These are phyloP conservation scores for Aristolochia contorta DNA, from an alignment of 164 flowering plant species.

Conservation along the genomic window DNA sequence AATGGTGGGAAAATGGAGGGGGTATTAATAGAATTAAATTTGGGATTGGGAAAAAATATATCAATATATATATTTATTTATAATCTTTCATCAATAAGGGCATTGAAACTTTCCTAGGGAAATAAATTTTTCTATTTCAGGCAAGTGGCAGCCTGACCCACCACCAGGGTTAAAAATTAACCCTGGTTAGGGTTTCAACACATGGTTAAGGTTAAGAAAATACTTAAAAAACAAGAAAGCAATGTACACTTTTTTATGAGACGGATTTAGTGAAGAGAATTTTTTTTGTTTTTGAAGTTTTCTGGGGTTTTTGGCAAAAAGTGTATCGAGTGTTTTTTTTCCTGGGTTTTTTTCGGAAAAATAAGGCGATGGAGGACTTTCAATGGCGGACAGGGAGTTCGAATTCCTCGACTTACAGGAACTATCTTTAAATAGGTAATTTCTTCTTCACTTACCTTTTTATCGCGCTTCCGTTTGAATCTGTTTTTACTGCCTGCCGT, in stretches of 20 bases:
- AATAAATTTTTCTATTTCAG: conserved; percentile 8
- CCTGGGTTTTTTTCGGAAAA: conserved; percentile 21
- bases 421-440: conserved; percentile 17
- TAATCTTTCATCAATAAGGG: background rate
- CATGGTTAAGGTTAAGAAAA: conserved; percentile 16
- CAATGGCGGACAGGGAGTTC: conserved; percentile 30
- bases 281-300: conserved; percentile 2
- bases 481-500: conserved; percentile 3
- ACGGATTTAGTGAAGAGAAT: background rate
- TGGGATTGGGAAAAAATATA: background rate
- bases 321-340: conserved; percentile 15
- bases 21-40: background rate
- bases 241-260: conserved; percentile 4
- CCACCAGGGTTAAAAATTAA: conserved; percentile 18
- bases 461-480: conserved; percentile 2
- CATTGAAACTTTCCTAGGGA: background rate
- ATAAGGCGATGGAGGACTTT: conserved; percentile 21
- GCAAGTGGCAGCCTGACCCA: conserved; percentile 4
- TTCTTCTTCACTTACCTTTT: conserved; percentile 5
- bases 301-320: conserved; percentile 11
- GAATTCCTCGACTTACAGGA: conserved; percentile 10
- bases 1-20: background rate
- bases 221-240: conserved; percentile 10
- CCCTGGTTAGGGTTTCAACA: conserved; percentile 21
- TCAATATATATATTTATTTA: background rate